phyloP scores from a whole-genome alignment of 2,329 filamentous ascomycete genomes.

The Purpureocillium takamizusanense region DNA sequence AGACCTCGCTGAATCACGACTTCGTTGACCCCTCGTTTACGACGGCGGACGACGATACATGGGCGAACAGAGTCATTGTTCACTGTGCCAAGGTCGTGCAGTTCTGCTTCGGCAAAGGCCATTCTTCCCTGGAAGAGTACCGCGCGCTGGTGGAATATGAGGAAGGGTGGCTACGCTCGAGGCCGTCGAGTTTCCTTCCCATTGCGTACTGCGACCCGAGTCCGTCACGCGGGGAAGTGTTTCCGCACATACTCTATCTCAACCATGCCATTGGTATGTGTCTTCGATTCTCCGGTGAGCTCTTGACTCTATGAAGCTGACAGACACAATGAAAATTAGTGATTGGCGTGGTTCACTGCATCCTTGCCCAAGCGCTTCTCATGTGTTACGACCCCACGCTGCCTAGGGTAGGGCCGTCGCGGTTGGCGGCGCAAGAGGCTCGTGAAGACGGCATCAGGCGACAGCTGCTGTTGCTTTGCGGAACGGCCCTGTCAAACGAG shows the following conservation, averaged over 20 bases:
- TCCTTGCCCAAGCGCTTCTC: slow-evolving; percentile 48
- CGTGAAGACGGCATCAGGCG: slow-evolving; percentile 31
- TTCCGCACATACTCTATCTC: slow-evolving; percentile 50
- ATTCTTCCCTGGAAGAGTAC: slow-evolving; percentile 25
- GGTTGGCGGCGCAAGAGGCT: slow-evolving; percentile 17
- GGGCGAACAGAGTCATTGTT: slow-evolving; percentile 53
- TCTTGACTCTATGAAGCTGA: background rate
- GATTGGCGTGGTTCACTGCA: slow-evolving; percentile 50
- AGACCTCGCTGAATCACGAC: slow-evolving; percentile 38
- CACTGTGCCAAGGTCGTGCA: slow-evolving; percentile 56
- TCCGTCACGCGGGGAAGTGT: slow-evolving; percentile 27
- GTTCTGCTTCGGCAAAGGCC: slow-evolving; percentile 45
- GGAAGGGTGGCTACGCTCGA: slow-evolving; percentile 33
- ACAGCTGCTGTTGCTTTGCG: slow-evolving; percentile 45
- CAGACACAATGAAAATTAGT: slow-evolving; percentile 25
- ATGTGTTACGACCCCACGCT: slow-evolving; percentile 45
- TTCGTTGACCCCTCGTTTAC: slow-evolving; percentile 42
- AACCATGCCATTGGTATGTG: slow-evolving; percentile 42
- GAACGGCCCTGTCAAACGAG: slow-evolving; percentile 48
- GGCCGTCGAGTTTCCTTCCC: slow-evolving; percentile 43
- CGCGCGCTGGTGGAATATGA: slow-evolving; percentile 34
- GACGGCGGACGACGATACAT: slow-evolving; percentile 40
- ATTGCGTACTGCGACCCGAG: slow-evolving; percentile 34
- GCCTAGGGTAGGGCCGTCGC: slow-evolving; percentile 34
- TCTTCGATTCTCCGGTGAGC: background rate